A percentile compares a stretch with the other conserved stretches of the same genome.
phyloP scores from a whole-genome alignment of 2,329 filamentous ascomycete species.

The Phoma sp. region DNA sequence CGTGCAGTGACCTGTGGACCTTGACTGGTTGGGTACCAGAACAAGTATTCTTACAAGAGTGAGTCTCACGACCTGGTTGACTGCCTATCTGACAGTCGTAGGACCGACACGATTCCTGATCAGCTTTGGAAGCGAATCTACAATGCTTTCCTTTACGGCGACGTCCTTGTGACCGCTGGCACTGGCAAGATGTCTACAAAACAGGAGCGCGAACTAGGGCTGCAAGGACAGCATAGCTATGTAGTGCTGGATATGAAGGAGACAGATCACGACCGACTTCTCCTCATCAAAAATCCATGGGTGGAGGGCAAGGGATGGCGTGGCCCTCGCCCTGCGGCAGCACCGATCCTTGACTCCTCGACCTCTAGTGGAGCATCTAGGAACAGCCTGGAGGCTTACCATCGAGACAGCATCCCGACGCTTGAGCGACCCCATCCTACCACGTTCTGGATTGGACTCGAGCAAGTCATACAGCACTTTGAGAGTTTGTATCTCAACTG shows the following conservation, averaged over 20 bases:
- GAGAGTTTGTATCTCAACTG: constrained; percentile 97
- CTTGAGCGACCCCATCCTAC: constrained; percentile 61
- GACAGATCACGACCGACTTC: constrained; percentile 65
- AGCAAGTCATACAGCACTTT: constrained; percentile 88
- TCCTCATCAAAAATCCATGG: constrained; percentile 97
- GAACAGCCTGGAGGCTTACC: constrained; percentile 28
- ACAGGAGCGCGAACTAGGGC: constrained; percentile 80
- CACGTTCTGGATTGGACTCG: constrained; percentile 92
- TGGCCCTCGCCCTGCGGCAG: constrained; percentile 50
- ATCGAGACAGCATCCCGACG: constrained; percentile 37
- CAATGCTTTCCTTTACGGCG: constrained; percentile 74
- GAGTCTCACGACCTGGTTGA: constrained; percentile 20
- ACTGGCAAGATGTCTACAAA: constrained; percentile 80
- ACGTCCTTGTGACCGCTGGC: constrained; percentile 88
- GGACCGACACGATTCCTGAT: constrained; percentile 78
- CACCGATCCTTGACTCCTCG: constrained; percentile 24
- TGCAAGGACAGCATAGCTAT: constrained; percentile 93
- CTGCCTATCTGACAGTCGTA: constrained; percentile 39
- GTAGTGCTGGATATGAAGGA: constrained; percentile 82
- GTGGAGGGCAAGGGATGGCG: constrained; percentile 79
- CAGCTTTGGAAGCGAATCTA: constrained; percentile 80
- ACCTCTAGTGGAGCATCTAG: constrained; percentile 23
- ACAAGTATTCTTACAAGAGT: constrained; percentile 87
- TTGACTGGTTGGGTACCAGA: constrained; percentile 97
- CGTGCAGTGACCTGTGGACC: constrained; percentile 91